phyloP scores from a whole-genome alignment of 352 stramenopile species.

The Globisporangium sylvaticum region DNA sequence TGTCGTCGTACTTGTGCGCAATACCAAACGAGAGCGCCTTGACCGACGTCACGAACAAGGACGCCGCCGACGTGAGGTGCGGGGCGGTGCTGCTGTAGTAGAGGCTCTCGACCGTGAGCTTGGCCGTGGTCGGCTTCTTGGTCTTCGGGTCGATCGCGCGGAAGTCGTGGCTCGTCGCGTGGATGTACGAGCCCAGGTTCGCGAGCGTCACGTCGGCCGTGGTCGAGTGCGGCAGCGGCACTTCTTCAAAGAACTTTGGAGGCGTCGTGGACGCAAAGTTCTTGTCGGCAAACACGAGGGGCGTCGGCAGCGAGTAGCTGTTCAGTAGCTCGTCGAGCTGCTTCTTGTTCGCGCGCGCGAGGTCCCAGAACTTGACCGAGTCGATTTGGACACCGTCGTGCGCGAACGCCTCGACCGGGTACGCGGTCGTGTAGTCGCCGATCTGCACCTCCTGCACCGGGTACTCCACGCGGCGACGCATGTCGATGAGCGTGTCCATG shows the following conservation, averaged over 20 bases:
- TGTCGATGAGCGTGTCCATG: constrained; percentile 38
- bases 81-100: constrained; percentile 27
- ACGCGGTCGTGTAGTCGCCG: constrained; percentile 31
- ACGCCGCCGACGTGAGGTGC: constrained; percentile 17
- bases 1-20: constrained; percentile 28
- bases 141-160: constrained; percentile 10
- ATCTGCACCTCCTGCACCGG: constrained; percentile 29
- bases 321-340: constrained; percentile 19
- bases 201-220: constrained; percentile 11
- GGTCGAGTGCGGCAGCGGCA: constrained; percentile 5
- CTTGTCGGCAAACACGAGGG: constrained; percentile 15
- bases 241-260: constrained; percentile 3
- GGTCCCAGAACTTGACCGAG: constrained; percentile 33
- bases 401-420: constrained; percentile 18
- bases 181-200: constrained; percentile 12
- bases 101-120: constrained; percentile 20
- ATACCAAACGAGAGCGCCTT: constrained; percentile 27
- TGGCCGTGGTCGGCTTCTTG: constrained; percentile 7
- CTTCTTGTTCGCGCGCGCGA: constrained; percentile 35
- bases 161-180: constrained; percentile 8
- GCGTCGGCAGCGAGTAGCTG: constrained; percentile 16
- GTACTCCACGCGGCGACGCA: constrained; percentile 34
- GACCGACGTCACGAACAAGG: constrained; percentile 25
- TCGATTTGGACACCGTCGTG: constrained; percentile 24
- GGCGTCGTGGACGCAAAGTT: background rate